A percentile compares a stretch with the other conserved stretches of the same genome.
phyloP scores from a whole-genome alignment of 169 alveolate genomes.

The Eimeria tenella region DNA sequence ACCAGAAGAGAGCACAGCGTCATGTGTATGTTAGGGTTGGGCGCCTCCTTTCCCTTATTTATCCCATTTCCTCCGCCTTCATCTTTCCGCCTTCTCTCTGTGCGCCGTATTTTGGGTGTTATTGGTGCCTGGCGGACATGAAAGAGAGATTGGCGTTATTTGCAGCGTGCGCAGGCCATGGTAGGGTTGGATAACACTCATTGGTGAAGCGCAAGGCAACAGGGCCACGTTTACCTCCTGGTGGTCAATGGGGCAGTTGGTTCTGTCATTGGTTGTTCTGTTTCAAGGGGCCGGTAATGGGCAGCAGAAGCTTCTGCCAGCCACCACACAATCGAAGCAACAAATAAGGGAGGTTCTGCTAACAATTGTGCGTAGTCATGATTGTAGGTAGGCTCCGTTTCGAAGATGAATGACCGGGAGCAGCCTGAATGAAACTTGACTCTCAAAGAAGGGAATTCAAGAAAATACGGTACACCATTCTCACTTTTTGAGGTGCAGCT shows the following conservation, averaged over 20 bases:
- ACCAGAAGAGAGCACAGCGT: background rate
- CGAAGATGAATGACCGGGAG: no score
- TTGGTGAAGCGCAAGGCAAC: no score
- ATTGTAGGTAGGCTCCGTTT: no score
- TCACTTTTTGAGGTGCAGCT: no score
- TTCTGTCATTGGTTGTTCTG: background rate
- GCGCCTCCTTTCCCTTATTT: background rate
- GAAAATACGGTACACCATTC: no score
- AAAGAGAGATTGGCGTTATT: background rate
- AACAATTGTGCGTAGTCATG: no score
- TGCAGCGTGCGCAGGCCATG: background rate
- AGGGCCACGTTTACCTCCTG: background rate
- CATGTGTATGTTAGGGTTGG: background rate
- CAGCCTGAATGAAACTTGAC: no score
- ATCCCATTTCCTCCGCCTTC: background rate
- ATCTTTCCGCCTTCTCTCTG: background rate
- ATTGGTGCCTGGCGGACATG: background rate
- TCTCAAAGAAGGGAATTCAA: no score
- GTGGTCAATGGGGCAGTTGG: background rate
- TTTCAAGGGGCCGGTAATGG: no score
- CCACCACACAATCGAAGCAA: no score
- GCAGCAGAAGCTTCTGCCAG: no score
- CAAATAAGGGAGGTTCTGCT: no score
- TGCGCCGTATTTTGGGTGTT: background rate
- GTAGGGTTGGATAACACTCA: background rate